phyloP scores from a whole-genome alignment of 2,329 filamentous ascomycete genomes.

The Aspergillus versicolor region DNA sequence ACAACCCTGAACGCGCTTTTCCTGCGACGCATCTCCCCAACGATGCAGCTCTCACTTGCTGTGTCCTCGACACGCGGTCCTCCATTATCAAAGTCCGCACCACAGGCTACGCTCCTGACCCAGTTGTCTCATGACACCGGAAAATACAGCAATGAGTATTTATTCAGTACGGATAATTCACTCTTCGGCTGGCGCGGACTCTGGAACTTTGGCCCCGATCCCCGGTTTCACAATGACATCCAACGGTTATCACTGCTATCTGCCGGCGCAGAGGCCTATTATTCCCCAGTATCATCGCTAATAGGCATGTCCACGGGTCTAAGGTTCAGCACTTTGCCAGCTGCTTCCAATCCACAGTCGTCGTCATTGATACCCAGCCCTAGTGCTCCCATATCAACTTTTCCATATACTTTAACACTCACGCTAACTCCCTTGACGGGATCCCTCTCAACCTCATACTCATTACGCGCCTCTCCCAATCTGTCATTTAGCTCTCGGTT shows the following conservation, averaged over 20 bases:
- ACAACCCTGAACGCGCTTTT: slow-evolving; percentile 85
- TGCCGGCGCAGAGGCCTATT: slow-evolving; percentile 90
- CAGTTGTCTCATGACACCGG: slow-evolving; percentile 70
- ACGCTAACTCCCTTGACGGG: slow-evolving; percentile 95
- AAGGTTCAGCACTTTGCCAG: slow-evolving; percentile 78
- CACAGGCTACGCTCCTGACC: slow-evolving; percentile 46
- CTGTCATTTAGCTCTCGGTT: slow-evolving; percentile 86
- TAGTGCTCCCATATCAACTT: slow-evolving; percentile 59
- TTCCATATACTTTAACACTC: slow-evolving; percentile 88
- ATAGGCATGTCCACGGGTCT: slow-evolving; percentile 86
- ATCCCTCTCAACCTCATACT: slow-evolving; percentile 86
- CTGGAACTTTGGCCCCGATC: slow-evolving; percentile 87
- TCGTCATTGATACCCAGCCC: slow-evolving; percentile 22
- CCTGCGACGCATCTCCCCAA: slow-evolving; percentile 72
- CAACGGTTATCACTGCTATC: slow-evolving; percentile 76
- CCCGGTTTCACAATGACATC: slow-evolving; percentile 44
- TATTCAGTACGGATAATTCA: slow-evolving; percentile 90
- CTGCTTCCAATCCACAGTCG: slow-evolving; percentile 47
- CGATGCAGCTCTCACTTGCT: slow-evolving; percentile 75
- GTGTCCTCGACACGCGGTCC: slow-evolving; percentile 42
- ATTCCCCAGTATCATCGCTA: slow-evolving; percentile 90
- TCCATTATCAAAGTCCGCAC: slow-evolving; percentile 43
- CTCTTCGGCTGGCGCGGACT: slow-evolving; percentile 83
- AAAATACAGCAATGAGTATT: slow-evolving; percentile 82
- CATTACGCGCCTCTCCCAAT: slow-evolving; percentile 79